Percentiles rank a stretch among this genome's conserved stretches.
Evolutionary conservation across 2,329 filamentous ascomycete genomes (phyloP).

Genomic region (Clonostachys byssicola): DNA sequence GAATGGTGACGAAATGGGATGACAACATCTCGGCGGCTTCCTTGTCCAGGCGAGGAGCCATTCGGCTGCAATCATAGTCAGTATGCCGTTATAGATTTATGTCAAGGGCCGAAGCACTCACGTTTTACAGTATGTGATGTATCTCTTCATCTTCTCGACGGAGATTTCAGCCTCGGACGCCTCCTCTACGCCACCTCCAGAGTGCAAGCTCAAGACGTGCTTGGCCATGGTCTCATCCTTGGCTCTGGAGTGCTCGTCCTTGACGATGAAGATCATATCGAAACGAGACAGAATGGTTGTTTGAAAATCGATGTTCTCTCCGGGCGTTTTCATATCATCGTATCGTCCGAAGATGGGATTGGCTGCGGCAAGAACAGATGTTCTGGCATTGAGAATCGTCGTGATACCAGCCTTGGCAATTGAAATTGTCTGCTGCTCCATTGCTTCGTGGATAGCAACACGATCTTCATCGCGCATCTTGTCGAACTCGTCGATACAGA

Average conservation of each 20-base stretch:
- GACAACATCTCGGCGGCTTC: conserved; percentile 95
- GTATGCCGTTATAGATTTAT: conserved; percentile 3
- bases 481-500: conserved; percentile 99
- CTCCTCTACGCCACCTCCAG: conserved; percentile 84
- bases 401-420: conserved; percentile 99
- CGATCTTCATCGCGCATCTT: conserved; percentile 99
- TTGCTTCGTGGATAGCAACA: conserved; percentile 97
- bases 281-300: conserved; percentile 97
- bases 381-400: conserved; percentile 93
- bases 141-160: conserved; percentile 95
- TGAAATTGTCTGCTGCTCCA: conserved; percentile 99
- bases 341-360: conserved; percentile 98
- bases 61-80: conserved; percentile 57
- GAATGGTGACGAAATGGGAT: conserved; percentile 94
- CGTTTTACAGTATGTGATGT: conserved; percentile 96
- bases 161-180: conserved; percentile 82
- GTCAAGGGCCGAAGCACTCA: conserved; percentile 39
- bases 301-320: conserved; percentile 99
- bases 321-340: conserved; percentile 94
- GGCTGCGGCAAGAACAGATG: conserved; percentile 89
- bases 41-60: conserved; percentile 83
- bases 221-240: conserved; percentile 92
- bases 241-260: conserved; percentile 84
- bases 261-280: conserved; percentile 99
- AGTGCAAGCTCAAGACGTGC: conserved; percentile 97